Evolutionary conservation across 2,329 filamentous ascomycete genomes (phyloP).

Genomic region (Aureobasidium sp.): DNA sequence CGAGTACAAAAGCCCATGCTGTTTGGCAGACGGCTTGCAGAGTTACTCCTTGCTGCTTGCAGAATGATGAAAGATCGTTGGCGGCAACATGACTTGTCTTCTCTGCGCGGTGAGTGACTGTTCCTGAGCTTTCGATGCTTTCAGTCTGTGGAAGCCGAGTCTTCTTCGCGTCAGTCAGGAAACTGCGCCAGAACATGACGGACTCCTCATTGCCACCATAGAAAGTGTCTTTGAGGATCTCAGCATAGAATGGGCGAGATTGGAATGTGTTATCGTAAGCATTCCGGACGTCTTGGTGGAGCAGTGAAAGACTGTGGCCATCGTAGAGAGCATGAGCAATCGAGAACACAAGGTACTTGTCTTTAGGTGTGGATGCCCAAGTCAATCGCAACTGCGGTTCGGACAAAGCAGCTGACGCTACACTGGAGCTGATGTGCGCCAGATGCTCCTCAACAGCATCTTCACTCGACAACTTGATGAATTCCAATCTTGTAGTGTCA

Average conservation of each 20-base stretch:
- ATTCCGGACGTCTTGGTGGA: slow-evolving; percentile 61
- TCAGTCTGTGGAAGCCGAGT: slow-evolving; percentile 30
- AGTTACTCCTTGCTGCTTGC: slow-evolving; percentile 58
- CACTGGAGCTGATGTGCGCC: slow-evolving; percentile 29
- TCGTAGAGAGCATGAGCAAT: slow-evolving; percentile 85
- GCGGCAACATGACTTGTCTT: slow-evolving; percentile 35
- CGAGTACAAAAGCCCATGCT: slow-evolving; percentile 64
- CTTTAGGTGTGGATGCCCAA: slow-evolving; percentile 26
- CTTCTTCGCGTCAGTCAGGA: slow-evolving; percentile 46
- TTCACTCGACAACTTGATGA: slow-evolving; percentile 14
- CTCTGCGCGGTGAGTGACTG: slow-evolving; percentile 38
- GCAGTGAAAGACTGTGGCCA: slow-evolving; percentile 67
- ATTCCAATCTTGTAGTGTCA: slow-evolving; percentile 18
- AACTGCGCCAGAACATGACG: slow-evolving; percentile 60
- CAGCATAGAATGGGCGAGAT: slow-evolving; percentile 41
- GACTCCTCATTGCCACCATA: slow-evolving; percentile 39
- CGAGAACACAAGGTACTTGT: slow-evolving; percentile 51
- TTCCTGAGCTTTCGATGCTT: slow-evolving; percentile 12
- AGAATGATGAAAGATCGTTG: slow-evolving; percentile 47
- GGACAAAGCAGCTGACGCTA: slow-evolving; percentile 9
- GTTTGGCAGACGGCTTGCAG: slow-evolving; percentile 68
- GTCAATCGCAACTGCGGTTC: slow-evolving; percentile 29
- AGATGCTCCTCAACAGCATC: slow-evolving; percentile 16
- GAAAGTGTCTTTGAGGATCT: slow-evolving; percentile 48
- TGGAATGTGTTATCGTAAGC: slow-evolving; percentile 47